A percentile compares a stretch with the other conserved stretches of the same genome.
phyloP scores from a whole-genome alignment of 2,329 filamentous ascomycete species.

The Didymella segeticola region DNA sequence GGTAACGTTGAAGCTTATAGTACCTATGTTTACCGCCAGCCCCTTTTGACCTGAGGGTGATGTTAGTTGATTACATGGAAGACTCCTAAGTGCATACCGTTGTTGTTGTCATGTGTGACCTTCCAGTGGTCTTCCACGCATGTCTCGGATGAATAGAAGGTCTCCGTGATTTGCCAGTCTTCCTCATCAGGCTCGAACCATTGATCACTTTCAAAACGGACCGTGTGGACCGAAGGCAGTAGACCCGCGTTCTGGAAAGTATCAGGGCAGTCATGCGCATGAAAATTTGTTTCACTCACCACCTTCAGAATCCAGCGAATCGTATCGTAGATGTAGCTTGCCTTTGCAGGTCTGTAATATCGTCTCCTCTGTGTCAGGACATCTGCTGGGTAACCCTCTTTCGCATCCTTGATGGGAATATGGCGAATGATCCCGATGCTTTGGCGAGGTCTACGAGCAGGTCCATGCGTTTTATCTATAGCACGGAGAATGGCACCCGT shows the following conservation, averaged over 20 bases:
- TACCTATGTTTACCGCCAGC: conserved; percentile 14
- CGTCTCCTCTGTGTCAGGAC: conserved; percentile 4
- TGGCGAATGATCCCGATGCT: conserved; percentile 21
- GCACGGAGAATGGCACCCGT: conserved; percentile 22
- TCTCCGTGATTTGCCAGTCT: conserved; percentile 11
- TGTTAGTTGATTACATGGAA: too few species aligned
- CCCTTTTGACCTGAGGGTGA: too few species aligned
- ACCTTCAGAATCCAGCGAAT: conserved; percentile 26
- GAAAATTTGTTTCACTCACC: background rate
- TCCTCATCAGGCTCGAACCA: background rate
- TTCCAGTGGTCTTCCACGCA: conserved; percentile 21
- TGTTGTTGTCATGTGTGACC: conserved; percentile 11
- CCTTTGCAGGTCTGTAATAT: background rate
- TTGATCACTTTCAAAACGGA: conserved; percentile 4
- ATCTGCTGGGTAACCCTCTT: background rate
- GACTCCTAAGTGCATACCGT: too few species aligned
- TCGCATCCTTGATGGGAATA: conserved; percentile 6
- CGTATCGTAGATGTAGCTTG: conserved; percentile 10
- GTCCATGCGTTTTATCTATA: conserved; percentile 20
- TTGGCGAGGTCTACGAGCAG: conserved; percentile 11
- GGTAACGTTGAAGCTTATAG: conserved; percentile 19
- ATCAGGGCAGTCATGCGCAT: background rate
- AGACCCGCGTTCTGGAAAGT: background rate
- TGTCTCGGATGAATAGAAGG: conserved; percentile 16
- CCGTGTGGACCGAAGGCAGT: conserved; percentile 1